A percentile compares a stretch with the other conserved stretches of the same genome.
Evolutionary conservation across 148 eudicot species (phyloP).

Genomic region (Polygonum aviculare): DNA sequence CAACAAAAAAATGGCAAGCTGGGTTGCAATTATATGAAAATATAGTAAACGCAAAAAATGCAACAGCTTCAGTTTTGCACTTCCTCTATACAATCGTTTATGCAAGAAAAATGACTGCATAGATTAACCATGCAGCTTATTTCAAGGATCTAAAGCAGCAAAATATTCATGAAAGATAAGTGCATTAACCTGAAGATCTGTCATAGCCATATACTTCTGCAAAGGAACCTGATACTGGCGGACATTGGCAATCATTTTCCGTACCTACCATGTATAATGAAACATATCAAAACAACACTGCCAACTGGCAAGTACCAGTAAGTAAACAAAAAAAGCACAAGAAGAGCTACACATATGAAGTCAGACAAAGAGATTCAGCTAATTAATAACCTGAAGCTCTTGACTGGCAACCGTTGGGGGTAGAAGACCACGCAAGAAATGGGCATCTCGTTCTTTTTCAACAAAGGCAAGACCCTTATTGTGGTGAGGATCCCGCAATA

Average conservation of each 20-base stretch:
- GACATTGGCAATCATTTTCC: conserved; percentile 74
- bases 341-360: neutral
- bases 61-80: neutral
- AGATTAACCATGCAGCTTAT: neutral
- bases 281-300: neutral
- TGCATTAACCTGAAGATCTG: conserved; percentile 89
- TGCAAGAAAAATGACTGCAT: neutral
- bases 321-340: neutral
- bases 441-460: conserved; percentile 88
- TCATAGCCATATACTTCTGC: conserved; percentile 95
- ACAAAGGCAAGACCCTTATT: conserved; percentile 90
- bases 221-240: conserved; percentile 92
- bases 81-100: neutral
- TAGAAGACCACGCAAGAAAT: conserved; percentile 87
- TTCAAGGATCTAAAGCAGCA: neutral
- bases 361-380: neutral
- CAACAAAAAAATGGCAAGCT: neutral
- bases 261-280: conserved; percentile 39
- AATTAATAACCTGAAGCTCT: conserved; percentile 68
- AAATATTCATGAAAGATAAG: conserved; percentile 38
- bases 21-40: neutral
- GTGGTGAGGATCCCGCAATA: conserved; percentile 90
- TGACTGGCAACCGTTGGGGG: conserved; percentile 77
- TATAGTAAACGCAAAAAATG: neutral
- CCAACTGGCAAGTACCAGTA: neutral